Base-by-base conservation (phyloP, 2,329 filamentous ascomycete species). In the Scleromitrula shiraiana region DNA sequence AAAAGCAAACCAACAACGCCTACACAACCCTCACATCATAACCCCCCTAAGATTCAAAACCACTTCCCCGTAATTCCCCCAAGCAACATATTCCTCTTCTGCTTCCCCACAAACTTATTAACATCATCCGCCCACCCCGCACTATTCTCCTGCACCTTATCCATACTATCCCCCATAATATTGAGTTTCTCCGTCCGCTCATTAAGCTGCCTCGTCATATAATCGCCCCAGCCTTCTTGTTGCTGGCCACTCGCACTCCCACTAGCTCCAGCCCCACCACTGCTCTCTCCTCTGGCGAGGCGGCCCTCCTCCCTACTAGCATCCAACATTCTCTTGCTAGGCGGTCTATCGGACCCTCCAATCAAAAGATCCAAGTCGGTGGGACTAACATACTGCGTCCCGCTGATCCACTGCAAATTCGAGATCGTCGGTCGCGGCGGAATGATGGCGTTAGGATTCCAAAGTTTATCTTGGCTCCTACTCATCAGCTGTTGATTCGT, bases 351-450 rank as follows among this genome's bases (percentile, higher is more conserved):
- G 2, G 89, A 83, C 0, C 91, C 91, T 42, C 91, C 88, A 51
- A 98, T 93, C 2, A 98, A 72, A 2, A 95, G 68, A 61, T 97
- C 93, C 61, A 98, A 80, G 60, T 98, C 93, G 2, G 82, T 75
- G 0, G 88, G 84, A 1, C 88, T 88, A 38, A 98, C 77, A 59
- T 94, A 85, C 66, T 96, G 91, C 1, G 91, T 97, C 4, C 93
- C 93, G 0, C 89, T 85, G 44, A 98, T 88, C 93, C 93, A 98
- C 67, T 97, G 89, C 30, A 98, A 68, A 60, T 94, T 95, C 17
- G 87, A 94, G 51, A 98, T 98, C 0, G 89, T 95, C 1, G 93
- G 93, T 2, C 93, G 80, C 10, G 88, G 76, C 2, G 90, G 91
- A 19, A 85, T 76, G 14, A 77, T 63, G 0, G 87, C 76, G 50